Evolutionary conservation across 768 basidiomycete species (phyloP), one percentile per base, ranked within the genome.

Genomic region (Tulasnella sp.): DNA sequence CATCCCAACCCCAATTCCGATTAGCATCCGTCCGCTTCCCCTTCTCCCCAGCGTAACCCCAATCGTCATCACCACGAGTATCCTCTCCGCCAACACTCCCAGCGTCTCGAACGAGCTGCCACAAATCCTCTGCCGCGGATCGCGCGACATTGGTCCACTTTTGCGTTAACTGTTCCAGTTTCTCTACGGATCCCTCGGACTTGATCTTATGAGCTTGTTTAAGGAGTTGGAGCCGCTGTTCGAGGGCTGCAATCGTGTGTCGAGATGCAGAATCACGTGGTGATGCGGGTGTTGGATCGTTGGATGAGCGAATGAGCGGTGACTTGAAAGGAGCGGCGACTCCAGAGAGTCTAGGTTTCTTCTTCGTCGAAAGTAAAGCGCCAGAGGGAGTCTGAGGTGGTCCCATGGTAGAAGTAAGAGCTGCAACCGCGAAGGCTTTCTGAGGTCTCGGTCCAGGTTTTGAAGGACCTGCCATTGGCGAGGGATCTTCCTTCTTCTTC

Each of bases 121-220:
- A 81, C 38, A 81, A 73, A 42, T 81, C 80, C n/a, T 80, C 56
- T 19, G 80, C 80, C 3, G 80, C 80, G 27, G 81, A 44, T 27
- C 74, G 80, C 21, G 80, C 80, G 62, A 72, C 80, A 24, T 24
- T 80, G 34, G 44, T 80, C 80, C 80, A 81, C 73, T 81, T 81
- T 2, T 19, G 8, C 16, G 58, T 62, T 19, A 71, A 46, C 16
- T 75, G 46, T 62, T 80, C 46, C 8, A 81, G 73, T 12, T 62
- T 40, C 74, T 74, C 58, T 21, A 38, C 71, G 24, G 79, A 79
- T 24, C 72, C 62, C 34, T 80, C 38, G 12, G 79, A 44, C 40
- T 27, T 68, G 79, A 80, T 74, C 48, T 80, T 81, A 3, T 75
- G 52, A 21, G 80, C 80, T 36, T 81, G 80, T 75, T 58, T 79